Conservation (phyloP, 495 filamentous ascomycete species). For the Penicillium lagena region DNA sequence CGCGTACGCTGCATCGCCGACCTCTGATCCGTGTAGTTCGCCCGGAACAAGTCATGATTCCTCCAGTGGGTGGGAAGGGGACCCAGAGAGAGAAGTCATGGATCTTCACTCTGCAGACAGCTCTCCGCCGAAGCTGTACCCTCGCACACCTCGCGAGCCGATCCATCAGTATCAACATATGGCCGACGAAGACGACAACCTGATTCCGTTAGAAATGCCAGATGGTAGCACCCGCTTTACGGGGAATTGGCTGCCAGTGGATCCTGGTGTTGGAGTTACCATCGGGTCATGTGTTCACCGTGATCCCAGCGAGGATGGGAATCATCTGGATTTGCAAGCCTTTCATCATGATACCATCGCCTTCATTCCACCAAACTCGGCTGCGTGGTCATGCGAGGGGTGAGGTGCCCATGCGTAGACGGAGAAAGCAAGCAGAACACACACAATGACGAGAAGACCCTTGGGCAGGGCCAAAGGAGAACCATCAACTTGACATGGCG, state of each 20-base stretch:
- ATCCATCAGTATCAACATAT: too few species aligned
- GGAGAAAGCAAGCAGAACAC: too few species aligned
- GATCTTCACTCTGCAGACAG: not conserved
- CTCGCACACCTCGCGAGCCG: too few species aligned
- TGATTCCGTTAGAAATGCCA: conserved; percentile 32
- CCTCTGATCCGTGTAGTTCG: conserved; percentile 18
- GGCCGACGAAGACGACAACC: conserved; percentile 7
- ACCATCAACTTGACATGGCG: too few species aligned
- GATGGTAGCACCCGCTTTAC: conserved; percentile 29
- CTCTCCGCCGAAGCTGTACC: not conserved
- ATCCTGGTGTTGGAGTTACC: conserved; percentile 28
- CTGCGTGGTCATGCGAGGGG: too few species aligned
- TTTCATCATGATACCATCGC: too few species aligned
- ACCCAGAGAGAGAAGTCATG: conserved; percentile 9
- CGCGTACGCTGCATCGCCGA: conserved; percentile 8
- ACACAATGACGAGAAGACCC: too few species aligned
- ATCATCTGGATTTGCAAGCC: not conserved
- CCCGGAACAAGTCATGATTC: conserved; percentile 16
- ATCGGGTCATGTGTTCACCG: conserved; percentile 7
- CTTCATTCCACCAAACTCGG: too few species aligned
- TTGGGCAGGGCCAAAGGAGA: too few species aligned
- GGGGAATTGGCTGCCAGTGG: conserved; percentile 33
- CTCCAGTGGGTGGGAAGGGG: conserved; percentile 15
- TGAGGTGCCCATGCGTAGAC: too few species aligned
- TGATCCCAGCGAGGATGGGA: not conserved